Evolutionary conservation across 148 eudicot genomes (phyloP), one percentile per base, ranked within the genome.

Genomic region (Heliamphora exappendiculata): DNA sequence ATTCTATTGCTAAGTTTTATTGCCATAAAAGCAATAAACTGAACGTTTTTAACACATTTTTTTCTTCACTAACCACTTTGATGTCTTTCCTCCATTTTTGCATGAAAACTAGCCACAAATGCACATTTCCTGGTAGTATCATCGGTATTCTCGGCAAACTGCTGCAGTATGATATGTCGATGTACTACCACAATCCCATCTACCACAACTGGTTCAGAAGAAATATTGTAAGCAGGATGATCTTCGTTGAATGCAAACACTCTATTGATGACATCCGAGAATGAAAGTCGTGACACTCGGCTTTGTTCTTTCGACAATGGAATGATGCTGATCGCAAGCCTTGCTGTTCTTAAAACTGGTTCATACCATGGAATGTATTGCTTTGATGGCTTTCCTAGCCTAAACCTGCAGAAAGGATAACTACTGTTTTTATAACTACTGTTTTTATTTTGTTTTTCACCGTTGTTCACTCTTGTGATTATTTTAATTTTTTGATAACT

Each of bases 361-460:
- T 88, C 90, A 81, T 95, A 95, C 99, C 99, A 95, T 24, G 94
- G 93, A 66, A 88, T 91, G 83, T 95, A 95, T 70, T 89, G 97
- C 81, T 93, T 93, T 76, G 96, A 87, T 63, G 99, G 99, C 74
- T 89, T 93, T 70, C 99, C 99, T 75, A 95, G 97, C 71, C 99
- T 86, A 81, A 92, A 93, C 99, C 99, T 95, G 81, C 17, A 67
- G 26, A 79, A 64, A 68, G n/a, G n/a, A n/a, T n/a, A n/a, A n/a
- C n/a, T n/a, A n/a, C n/a, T n/a, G n/a, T n/a, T n/a, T n/a, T n/a
- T n/a, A n/a, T n/a, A n/a, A n/a, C n/a, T n/a, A n/a, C n/a, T n/a
- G n/a, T n/a, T n/a, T n/a, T n/a, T n/a, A n/a, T n/a, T n/a, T n/a
- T n/a, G n/a, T n/a, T n/a, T n/a, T n/a, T n/a, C n/a, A n/a, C n/a